phyloP scores from a whole-genome alignment of 179 eudicot species.

The Beta lomatogona region DNA sequence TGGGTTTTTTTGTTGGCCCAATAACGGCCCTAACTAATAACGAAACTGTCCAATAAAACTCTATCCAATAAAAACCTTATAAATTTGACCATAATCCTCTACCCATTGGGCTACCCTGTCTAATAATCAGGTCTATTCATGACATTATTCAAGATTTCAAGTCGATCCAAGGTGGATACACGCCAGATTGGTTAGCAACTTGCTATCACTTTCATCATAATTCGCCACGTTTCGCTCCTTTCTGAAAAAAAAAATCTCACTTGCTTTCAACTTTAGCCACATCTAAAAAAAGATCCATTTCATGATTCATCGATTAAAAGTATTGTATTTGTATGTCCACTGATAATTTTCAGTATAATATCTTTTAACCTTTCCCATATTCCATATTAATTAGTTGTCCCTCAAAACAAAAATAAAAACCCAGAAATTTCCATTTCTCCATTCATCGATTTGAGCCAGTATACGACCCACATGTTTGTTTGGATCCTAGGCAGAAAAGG shows the following conservation, averaged over 20 bases:
- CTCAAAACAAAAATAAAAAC: neutral
- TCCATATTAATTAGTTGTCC: neutral
- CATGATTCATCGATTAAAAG: neutral
- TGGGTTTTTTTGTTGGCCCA: too few species aligned
- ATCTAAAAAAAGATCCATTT: neutral
- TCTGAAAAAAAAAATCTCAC: slow-evolving; percentile 18
- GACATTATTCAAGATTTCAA: slow-evolving; percentile 1
- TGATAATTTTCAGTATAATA: too few species aligned
- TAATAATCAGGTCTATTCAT: neutral
- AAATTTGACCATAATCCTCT: too few species aligned
- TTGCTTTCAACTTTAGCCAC: slow-evolving; percentile 18
- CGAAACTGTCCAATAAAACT: too few species aligned
- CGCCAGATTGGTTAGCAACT: slow-evolving; percentile 34
- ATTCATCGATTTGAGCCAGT: slow-evolving; percentile 20
- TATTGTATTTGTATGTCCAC: too few species aligned
- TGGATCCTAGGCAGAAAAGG: slow-evolving; percentile 21
- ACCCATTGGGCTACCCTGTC: too few species aligned
- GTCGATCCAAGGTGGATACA: slow-evolving; percentile 38
- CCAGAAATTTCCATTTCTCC: slow-evolving; percentile 1
- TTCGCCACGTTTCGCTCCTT: slow-evolving; percentile 30
- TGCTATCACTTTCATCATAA: slow-evolving; percentile 5
- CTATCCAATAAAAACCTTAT: too few species aligned
- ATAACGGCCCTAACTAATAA: too few species aligned
- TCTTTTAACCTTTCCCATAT: too few species aligned
- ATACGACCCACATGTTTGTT: neutral